A percentile compares a stretch with the other conserved stretches of the same genome.
phyloP scores from a whole-genome alignment of 1,284 basidiomycete species.

The Rhodotorula sp. region DNA sequence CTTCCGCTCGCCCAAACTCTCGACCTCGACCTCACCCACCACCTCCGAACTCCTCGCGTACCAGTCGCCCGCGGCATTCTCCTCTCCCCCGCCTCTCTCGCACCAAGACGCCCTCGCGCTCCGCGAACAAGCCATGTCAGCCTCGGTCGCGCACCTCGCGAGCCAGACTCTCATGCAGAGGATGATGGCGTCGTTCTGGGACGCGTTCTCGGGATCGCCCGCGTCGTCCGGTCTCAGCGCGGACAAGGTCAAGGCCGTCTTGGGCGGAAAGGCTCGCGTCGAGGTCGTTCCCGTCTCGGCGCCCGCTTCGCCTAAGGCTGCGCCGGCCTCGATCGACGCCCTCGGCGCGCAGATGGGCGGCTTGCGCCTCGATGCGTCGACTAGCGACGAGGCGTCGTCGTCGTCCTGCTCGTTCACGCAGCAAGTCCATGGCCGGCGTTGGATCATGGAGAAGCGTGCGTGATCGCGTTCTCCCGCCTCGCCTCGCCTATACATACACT shows the following conservation, averaged over 20 bases:
- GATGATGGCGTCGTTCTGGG: constrained; percentile 52
- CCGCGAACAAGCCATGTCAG: constrained; percentile 11
- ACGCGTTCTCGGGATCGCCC: constrained; percentile 48
- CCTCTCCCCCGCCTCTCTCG: background rate
- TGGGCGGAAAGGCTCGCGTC: constrained; percentile 50
- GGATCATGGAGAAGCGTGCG: constrained; percentile 5
- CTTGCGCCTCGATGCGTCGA: background rate
- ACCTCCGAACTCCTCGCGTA: constrained; percentile 29
- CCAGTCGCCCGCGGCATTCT: constrained; percentile 20
- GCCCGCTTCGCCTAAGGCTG: background rate
- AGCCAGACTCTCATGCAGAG: constrained; percentile 50
- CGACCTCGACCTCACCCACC: constrained; percentile 2
- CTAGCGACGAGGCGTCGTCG: background rate
- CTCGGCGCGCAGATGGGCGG: constrained; percentile 7
- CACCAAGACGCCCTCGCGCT: constrained; percentile 16
- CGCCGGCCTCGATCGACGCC: background rate
- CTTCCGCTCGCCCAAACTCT: constrained; percentile 25
- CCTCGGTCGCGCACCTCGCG: constrained; percentile 45
- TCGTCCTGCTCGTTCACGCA: background rate
- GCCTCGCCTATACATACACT: background rate
- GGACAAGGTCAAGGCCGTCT: constrained; percentile 53
- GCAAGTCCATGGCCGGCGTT: background rate
- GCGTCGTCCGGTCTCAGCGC: constrained; percentile 42
- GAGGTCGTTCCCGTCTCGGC: constrained; percentile 45
- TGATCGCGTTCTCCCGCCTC: background rate